Evolutionary conservation across 192 early-diverging fungal genomes (phyloP), one percentile per base, ranked within the genome.

Genomic region (Coemansia sp.): DNA sequence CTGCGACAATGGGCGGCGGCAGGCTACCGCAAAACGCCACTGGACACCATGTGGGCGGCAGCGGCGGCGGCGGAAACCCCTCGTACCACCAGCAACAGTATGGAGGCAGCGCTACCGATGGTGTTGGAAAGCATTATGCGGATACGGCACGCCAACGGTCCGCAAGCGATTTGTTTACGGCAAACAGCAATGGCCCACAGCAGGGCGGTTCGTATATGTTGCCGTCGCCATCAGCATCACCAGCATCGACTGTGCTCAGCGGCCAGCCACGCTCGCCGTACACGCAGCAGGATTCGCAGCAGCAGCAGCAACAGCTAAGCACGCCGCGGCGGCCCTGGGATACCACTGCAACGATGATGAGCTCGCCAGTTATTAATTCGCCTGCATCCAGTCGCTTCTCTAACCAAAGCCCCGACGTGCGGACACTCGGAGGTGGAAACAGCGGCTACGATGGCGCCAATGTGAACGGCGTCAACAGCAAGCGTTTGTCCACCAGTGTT

Each of bases 351-450:
- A n/a, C 57, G 5, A 65, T 62, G 39, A 75, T 75, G 72, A 56
- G 41, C 16, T 82, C 79, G 24, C 79, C 79, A 0, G 65, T 76
- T 0, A 77, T 83, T 12, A 77, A 70, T 61, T 83, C 80, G 23
- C 80, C 80, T 0, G 61, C 66, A 15, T 74, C 75, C 11, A 66
- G 65, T 21, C 38, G 75, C 26, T 74, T 64, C 43, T 66, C 67
- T 7, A 41, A 30, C 39, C 69, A 73, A 46, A 75, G 75, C 51
- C 78, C 73, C 21, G 73, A 81, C 23, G 33, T 55, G n/a, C 68
- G 75, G 9, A 12, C 51, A 4, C 21, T 53, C 20, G 30, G 68
- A 20, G 21, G 30, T 34, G 51, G 49, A 7, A 53, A 53, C 24
- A 15, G 51, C 51, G 51, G 51, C 2, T 4, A 18, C 53, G 18